A percentile compares a stretch with the other conserved stretches of the same genome.
phyloP scores from a whole-genome alignment of 768 basidiomycete genomes.

The Cyclocybe cylindracea region DNA sequence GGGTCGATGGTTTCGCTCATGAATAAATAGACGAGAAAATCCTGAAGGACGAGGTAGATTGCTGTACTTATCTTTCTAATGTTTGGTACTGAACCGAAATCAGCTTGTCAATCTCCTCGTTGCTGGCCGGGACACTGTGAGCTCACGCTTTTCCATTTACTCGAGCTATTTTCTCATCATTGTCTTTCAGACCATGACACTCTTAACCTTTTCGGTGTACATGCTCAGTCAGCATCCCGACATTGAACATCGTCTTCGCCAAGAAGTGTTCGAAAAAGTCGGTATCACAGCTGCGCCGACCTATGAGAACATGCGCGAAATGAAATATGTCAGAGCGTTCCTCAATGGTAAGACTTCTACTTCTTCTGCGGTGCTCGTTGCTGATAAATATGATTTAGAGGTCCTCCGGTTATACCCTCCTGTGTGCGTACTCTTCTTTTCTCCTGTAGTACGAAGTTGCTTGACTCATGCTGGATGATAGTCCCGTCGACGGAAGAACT shows the following conservation, averaged over 20 bases:
- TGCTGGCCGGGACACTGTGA: constrained; percentile 58
- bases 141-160: constrained; percentile 2
- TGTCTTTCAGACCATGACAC: not conserved
- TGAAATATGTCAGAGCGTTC: constrained; percentile 38
- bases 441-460: not conserved
- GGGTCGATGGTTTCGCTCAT: not conserved
- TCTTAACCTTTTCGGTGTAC: constrained; percentile 41
- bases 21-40: constrained; percentile 22
- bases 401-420: constrained; percentile 40
- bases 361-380: not conserved
- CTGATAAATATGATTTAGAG: constrained; percentile 25
- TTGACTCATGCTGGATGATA: not conserved
- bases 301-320: constrained; percentile 44
- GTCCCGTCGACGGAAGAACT: not conserved
- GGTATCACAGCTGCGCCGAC: constrained; percentile 38
- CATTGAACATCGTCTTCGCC: constrained; percentile 35
- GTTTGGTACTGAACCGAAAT: not conserved
- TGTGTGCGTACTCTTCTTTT: constrained; percentile 22
- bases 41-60: constrained; percentile 41
- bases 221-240: constrained; percentile 43
- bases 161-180: not conserved
- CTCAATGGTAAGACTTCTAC: constrained; percentile 27
- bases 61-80: not conserved
- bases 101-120: constrained; percentile 53
- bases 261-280: constrained; percentile 39